These are phyloP conservation scores for Alternaria ethzedia DNA, from an alignment of 2,329 filamentous ascomycete genomes.

Conservation along the genomic window DNA sequence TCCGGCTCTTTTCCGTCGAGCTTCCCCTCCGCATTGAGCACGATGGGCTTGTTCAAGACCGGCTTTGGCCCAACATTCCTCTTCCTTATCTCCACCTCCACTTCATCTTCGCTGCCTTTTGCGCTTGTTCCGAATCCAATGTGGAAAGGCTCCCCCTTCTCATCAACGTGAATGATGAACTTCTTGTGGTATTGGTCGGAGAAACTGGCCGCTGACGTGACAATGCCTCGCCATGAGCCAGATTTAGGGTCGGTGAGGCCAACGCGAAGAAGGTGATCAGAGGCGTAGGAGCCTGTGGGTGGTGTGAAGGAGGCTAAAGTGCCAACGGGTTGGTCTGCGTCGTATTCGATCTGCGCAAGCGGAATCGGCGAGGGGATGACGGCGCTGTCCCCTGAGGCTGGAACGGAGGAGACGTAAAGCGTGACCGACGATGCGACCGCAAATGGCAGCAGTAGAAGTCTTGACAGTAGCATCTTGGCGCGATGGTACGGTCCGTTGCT, in stretches of 20 bases:
- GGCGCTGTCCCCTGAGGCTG: slow-evolving; percentile 66
- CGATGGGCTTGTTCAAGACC: slow-evolving; percentile 59
- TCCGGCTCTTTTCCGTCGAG: slow-evolving; percentile 55
- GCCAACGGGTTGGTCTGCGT: slow-evolving; percentile 45
- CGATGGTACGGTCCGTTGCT: slow-evolving; percentile 1
- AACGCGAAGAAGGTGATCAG: slow-evolving; percentile 52
- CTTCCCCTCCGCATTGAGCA: slow-evolving; percentile 62
- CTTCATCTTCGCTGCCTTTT: slow-evolving; percentile 41
- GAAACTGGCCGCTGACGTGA: slow-evolving; percentile 54
- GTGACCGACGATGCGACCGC: slow-evolving; percentile 49
- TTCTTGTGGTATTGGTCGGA: slow-evolving; percentile 51
- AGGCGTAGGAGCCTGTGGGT: slow-evolving; percentile 41
- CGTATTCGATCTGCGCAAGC: slow-evolving; percentile 54
- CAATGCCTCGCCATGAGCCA: slow-evolving; percentile 53
- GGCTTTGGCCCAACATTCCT: slow-evolving; percentile 50
- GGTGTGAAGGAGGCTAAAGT: slow-evolving; percentile 45
- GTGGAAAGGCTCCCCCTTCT: slow-evolving; percentile 53
- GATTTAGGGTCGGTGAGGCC: slow-evolving; percentile 51
- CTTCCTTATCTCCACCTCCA: slow-evolving; percentile 53
- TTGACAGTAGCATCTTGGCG: slow-evolving; percentile 46
- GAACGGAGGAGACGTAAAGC: slow-evolving; percentile 72
- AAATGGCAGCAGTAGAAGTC: slow-evolving; percentile 45
- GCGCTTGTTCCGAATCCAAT: slow-evolving; percentile 52
- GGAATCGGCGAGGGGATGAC: slow-evolving; percentile 46
- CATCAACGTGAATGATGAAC: slow-evolving; percentile 53